These are phyloP conservation scores for Linnemannia schmuckeri DNA, from an alignment of 192 early-diverging fungal species.

Conservation along the genomic window DNA sequence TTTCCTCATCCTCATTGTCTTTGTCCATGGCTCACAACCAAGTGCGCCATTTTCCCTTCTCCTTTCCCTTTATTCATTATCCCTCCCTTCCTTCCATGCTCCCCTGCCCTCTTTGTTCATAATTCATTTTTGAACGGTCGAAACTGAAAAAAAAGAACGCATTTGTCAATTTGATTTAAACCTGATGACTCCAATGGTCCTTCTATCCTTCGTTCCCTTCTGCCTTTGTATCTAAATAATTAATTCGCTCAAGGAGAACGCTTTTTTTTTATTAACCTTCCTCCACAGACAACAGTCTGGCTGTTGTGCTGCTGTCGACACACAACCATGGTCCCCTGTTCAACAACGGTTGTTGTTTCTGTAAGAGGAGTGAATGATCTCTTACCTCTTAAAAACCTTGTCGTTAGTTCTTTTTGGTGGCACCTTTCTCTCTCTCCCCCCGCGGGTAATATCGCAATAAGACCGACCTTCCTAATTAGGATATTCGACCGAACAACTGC, in stretches of 20 bases:
- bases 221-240: not conserved
- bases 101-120: not conserved
- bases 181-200: not conserved
- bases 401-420: not conserved
- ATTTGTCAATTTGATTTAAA: not conserved
- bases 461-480: not conserved
- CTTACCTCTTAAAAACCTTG: not conserved
- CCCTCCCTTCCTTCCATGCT: not conserved
- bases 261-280: not conserved
- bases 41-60: not conserved
- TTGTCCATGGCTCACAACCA: not conserved
- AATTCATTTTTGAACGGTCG: conserved; percentile 3
- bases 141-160: not conserved
- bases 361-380: not conserved
- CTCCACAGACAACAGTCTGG: too few species aligned
- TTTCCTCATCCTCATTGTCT: not conserved
- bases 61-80: not conserved
- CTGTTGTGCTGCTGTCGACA: too few species aligned
- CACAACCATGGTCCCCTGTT: not conserved
- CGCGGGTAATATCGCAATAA: not conserved
- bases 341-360: not conserved
- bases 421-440: not conserved
- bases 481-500: not conserved
- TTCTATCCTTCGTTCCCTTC: too few species aligned
- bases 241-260: not conserved